These are phyloP conservation scores for Raddia distichophylla DNA, from an alignment of 176 grass and related monocot genomes.

Conservation along the genomic window DNA sequence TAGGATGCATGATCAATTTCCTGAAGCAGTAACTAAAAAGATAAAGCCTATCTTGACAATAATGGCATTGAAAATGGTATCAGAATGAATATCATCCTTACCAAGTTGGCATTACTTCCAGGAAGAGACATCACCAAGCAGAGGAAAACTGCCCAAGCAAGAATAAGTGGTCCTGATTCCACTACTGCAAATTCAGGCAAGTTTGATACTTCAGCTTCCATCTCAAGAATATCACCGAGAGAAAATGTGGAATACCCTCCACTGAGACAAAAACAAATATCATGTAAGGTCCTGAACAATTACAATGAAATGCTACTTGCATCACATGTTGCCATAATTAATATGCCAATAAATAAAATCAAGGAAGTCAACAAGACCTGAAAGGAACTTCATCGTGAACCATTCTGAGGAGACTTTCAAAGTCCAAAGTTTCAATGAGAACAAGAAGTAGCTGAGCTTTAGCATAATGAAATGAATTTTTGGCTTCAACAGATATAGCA, in stretches of 20 bases:
- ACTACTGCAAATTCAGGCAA: constrained; percentile 59
- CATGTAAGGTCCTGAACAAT: constrained; percentile 23
- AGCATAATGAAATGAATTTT: constrained; percentile 70
- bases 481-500: constrained; percentile 73
- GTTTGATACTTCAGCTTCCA: constrained; percentile 80
- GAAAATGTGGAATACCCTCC: constrained; percentile 76
- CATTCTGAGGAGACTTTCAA: constrained; percentile 84
- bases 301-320: background rate
- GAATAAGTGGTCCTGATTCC: constrained; percentile 85
- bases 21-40: constrained; percentile 52
- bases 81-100: constrained; percentile 43
- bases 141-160: constrained; percentile 87
- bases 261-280: constrained; percentile 54
- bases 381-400: constrained; percentile 79
- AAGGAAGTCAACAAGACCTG: constrained; percentile 56
- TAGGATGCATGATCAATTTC: constrained; percentile 88
- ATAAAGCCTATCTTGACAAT: background rate
- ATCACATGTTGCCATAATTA: background rate
- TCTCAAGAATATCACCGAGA: constrained; percentile 79
- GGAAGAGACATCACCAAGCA: constrained; percentile 78
- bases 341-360: constrained; percentile 16
- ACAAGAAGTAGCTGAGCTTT: constrained; percentile 88
- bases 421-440: constrained; percentile 86
- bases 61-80: constrained; percentile 21
- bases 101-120: constrained; percentile 53